A percentile compares a stretch with the other conserved stretches of the same genome.
phyloP scores from a whole-genome alignment of 805 yeast genomes.

The Blastobotrys peoriensis region DNA sequence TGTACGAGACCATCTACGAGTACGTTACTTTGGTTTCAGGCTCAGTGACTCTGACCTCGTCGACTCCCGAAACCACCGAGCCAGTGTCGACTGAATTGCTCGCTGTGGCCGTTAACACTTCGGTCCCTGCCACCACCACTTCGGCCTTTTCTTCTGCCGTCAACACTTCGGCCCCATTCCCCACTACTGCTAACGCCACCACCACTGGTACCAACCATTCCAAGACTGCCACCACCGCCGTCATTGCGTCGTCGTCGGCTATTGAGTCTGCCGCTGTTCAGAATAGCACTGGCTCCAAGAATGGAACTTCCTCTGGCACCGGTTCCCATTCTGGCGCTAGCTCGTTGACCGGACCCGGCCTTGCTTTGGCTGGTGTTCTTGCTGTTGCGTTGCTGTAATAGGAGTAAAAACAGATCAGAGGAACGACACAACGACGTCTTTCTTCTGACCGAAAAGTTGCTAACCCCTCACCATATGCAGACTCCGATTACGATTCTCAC shows the following conservation, averaged over 20 bases:
- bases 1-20: conserved; percentile 19
- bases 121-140: conserved; percentile 11
- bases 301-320: not conserved
- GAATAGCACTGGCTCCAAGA: not conserved
- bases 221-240: not conserved
- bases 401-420: not conserved
- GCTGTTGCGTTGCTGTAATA: not conserved
- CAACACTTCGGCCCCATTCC: conserved; percentile 6
- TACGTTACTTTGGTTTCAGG: conserved; percentile 19
- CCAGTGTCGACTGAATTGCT: conserved; percentile 3
- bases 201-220: conserved; percentile 4
- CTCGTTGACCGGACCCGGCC: not conserved
- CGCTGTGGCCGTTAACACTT: conserved; percentile 3
- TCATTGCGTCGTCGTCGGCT: conserved; percentile 1
- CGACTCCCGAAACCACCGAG: conserved; percentile 6
- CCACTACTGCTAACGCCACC: conserved; percentile 5
- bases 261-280: not conserved
- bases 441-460: not conserved
- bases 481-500: not conserved
- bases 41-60: conserved; percentile 11
- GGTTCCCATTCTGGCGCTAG: not conserved
- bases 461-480: not conserved
- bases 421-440: no score
- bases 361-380: not conserved
- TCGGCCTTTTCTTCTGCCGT: conserved; percentile 9